phyloP scores from a whole-genome alignment of 2,329 filamentous ascomycete species.

The Cladosporium sp. region DNA sequence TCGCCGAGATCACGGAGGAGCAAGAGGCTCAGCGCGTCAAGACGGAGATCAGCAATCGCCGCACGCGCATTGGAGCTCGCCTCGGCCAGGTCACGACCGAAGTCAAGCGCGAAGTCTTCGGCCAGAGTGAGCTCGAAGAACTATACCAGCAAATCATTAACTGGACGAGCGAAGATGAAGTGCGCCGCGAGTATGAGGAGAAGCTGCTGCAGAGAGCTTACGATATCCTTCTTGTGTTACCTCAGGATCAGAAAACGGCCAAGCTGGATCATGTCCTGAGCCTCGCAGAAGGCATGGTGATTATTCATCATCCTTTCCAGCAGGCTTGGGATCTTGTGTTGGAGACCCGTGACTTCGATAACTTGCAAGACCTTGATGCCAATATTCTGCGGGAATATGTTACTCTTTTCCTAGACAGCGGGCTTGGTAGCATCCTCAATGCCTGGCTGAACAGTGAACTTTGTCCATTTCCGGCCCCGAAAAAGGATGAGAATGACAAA shows the following conservation, averaged over 20 bases:
- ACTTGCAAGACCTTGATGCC: conserved; percentile 71
- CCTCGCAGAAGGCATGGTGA: conserved; percentile 86
- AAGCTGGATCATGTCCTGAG: conserved; percentile 72
- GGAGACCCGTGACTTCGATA: conserved; percentile 80
- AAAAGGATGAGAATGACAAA: conserved; percentile 37
- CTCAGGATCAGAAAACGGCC: conserved; percentile 60
- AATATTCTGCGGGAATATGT: conserved; percentile 77
- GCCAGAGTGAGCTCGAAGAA: conserved; percentile 69
- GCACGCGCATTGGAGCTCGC: conserved; percentile 80
- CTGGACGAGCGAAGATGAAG: conserved; percentile 83
- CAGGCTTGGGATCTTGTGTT: conserved; percentile 88
- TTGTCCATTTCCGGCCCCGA: conserved; percentile 70
- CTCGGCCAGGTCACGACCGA: conserved; percentile 79
- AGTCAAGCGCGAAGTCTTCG: conserved; percentile 80
- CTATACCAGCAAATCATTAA: conserved; percentile 82
- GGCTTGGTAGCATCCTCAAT: conserved; percentile 75
- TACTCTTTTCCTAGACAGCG: conserved; percentile 76
- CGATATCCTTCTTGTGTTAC: conserved; percentile 68
- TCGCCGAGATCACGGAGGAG: conserved; percentile 77
- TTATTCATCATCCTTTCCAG: conserved; percentile 86
- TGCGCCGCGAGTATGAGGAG: conserved; percentile 82
- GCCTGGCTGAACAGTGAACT: conserved; percentile 79
- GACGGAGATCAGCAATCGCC: conserved; percentile 79
- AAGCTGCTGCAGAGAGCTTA: conserved; percentile 79
- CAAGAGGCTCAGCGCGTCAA: conserved; percentile 90